Percentiles rank a stretch among this genome's conserved stretches.
Conservation (phyloP, 2,329 filamentous ascomycete genomes). For the Nemania sp. region DNA sequence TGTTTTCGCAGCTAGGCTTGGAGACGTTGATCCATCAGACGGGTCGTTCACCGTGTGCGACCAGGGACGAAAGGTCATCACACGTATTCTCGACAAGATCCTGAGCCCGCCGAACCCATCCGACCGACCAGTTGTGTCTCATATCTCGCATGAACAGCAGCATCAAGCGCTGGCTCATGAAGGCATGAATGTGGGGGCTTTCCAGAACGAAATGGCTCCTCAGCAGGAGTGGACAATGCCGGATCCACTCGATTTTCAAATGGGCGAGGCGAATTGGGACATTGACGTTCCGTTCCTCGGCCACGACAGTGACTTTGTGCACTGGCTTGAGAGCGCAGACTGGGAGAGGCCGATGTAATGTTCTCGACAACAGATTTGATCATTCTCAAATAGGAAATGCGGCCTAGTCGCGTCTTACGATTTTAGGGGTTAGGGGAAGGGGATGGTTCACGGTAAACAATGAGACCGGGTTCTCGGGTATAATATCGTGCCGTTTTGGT, state of each 20-base stretch:
- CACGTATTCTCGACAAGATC: conserved; percentile 42
- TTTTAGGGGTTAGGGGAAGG: too few species aligned
- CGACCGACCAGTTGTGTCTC: conserved; percentile 21
- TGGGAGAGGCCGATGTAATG: conserved; percentile 35
- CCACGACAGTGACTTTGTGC: conserved; percentile 41
- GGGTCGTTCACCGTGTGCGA: conserved; percentile 40
- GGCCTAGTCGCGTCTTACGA: too few species aligned
- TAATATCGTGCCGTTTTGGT: background rate
- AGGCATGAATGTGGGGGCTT: conserved; percentile 22
- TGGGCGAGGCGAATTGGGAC: conserved; percentile 34
- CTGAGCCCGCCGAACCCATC: conserved; percentile 33
- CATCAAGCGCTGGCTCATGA: conserved; percentile 17
- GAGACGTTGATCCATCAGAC: conserved; percentile 37
- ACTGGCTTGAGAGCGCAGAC: conserved; percentile 42
- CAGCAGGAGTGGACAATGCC: conserved; percentile 27
- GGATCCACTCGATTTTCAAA: conserved; percentile 30
- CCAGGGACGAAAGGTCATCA: conserved; percentile 42
- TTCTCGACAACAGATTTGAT: background rate
- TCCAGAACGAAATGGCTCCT: conserved; percentile 21
- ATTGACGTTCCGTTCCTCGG: conserved; percentile 38
- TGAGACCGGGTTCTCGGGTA: background rate
- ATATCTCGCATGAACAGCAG: conserved; percentile 20
- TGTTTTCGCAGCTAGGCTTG: conserved; percentile 42
- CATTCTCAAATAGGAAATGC: too few species aligned
- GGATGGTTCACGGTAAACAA: background rate